Percentiles rank a stretch among this genome's conserved stretches.
These are phyloP conservation scores for Dysphania ambrosioides DNA, from an alignment of 148 eudicot genomes.

Conservation along the genomic window DNA sequence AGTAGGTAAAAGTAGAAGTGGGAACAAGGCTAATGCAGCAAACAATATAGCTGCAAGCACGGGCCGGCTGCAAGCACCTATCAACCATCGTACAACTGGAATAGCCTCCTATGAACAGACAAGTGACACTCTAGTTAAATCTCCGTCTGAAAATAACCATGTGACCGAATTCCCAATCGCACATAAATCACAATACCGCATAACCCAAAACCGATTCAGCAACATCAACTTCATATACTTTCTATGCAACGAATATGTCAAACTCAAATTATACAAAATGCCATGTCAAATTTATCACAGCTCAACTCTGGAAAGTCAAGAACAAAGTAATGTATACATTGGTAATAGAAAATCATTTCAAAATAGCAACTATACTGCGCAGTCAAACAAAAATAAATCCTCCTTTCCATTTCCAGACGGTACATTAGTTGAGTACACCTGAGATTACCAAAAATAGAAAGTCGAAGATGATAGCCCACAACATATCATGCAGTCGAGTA, in stretches of 20 bases:
- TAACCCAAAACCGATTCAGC: no score
- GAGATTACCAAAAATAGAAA: neutral
- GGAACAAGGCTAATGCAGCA: slow-evolving; percentile 66
- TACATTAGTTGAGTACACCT: no score
- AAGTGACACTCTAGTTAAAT: neutral
- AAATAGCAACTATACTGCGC: no score
- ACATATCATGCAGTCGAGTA: no score
- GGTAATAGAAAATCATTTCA: no score
- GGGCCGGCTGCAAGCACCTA: slow-evolving; percentile 46
- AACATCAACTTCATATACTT: no score
- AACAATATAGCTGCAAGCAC: slow-evolving; percentile 61
- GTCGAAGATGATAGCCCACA: neutral
- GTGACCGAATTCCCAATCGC: neutral
- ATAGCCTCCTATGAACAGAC: slow-evolving; percentile 49
- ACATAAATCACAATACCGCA: neutral
- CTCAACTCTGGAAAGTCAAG: no score
- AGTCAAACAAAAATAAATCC: no score
- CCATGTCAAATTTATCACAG: no score
- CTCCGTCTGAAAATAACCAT: neutral
- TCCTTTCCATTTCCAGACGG: neutral
- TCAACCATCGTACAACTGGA: slow-evolving; percentile 69
- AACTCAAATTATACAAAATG: no score
- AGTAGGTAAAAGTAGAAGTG: slow-evolving; percentile 61
- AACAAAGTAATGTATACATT: no score
- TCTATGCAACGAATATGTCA: no score